Conservation (phyloP, 768 basidiomycete genomes). For the Agaricus blazei region DNA sequence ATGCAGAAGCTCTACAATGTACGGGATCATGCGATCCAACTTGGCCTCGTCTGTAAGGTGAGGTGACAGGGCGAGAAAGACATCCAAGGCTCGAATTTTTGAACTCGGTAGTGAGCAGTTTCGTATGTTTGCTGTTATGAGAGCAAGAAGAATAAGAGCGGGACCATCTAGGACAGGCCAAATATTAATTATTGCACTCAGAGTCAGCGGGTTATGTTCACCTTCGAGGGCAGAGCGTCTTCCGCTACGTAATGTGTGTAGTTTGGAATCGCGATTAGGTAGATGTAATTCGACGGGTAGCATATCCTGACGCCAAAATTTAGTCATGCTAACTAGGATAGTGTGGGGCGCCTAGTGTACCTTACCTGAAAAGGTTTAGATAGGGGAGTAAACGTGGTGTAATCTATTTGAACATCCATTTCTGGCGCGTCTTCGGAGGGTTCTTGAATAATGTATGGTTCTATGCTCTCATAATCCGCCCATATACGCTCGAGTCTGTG, state of each 20-base stretch:
- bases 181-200: no score
- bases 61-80: slow-evolving; percentile 75
- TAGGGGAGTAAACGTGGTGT: slow-evolving; percentile 29
- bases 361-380: slow-evolving; percentile 64
- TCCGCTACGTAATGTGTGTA: slow-evolving; percentile 39
- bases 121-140: slow-evolving; percentile 85
- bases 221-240: slow-evolving; percentile 60
- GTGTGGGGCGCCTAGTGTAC: slow-evolving; percentile 25
- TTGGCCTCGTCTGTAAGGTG: slow-evolving; percentile 94
- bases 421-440: slow-evolving; percentile 30
- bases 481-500: slow-evolving; percentile 78
- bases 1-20: slow-evolving; percentile 81
- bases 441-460: slow-evolving; percentile 59
- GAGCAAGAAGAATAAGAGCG: slow-evolving; percentile 80
- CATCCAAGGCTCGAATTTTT: slow-evolving; percentile 78
- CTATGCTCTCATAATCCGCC: slow-evolving; percentile 82
- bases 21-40: slow-evolving; percentile 89
- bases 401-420: slow-evolving; percentile 54
- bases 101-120: slow-evolving; percentile 85
- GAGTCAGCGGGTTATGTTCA: slow-evolving; percentile 16
- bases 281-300: slow-evolving; percentile 75
- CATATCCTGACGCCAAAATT: slow-evolving; percentile 47
- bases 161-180: slow-evolving; percentile 66
- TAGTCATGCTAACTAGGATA: neutral
- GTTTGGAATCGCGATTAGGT: slow-evolving; percentile 62